Conservation (phyloP, 2,329 filamentous ascomycete species). For the Myriosclerotinia curreyana region DNA sequence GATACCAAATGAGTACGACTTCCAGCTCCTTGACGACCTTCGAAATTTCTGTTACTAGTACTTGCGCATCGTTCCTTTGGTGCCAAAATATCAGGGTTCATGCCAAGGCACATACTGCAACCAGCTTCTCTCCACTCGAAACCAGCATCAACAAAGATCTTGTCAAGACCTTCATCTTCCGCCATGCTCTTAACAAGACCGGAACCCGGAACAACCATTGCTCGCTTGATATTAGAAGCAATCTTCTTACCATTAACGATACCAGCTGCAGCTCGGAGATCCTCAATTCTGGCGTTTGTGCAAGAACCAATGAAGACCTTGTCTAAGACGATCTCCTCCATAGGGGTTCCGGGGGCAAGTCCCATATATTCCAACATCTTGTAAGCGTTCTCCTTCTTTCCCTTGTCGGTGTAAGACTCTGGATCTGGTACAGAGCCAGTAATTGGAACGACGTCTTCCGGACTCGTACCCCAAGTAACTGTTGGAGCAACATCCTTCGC, state of each 20-base stretch:
- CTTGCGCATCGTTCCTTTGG: conserved; percentile 91
- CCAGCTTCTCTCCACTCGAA: conserved; percentile 98
- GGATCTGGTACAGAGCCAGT: conserved; percentile 87
- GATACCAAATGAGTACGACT: conserved; percentile 96
- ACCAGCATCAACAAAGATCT: conserved; percentile 85
- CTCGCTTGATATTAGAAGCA: conserved; percentile 83
- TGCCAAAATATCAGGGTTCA: conserved; percentile 97
- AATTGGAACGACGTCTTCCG: conserved; percentile 94
- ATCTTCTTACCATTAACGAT: conserved; percentile 86
- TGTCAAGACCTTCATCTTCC: conserved; percentile 87
- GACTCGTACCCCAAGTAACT: conserved; percentile 94
- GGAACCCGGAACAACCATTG: conserved; percentile 94
- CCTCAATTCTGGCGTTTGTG: conserved; percentile 96
- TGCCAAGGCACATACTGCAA: conserved; percentile 98
- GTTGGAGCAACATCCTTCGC: conserved; percentile 92
- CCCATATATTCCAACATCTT: conserved; percentile 97
- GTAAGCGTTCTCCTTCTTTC: conserved; percentile 75
- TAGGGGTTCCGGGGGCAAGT: conserved; percentile 75
- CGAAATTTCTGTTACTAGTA: conserved; percentile 96
- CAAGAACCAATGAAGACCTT: conserved; percentile 98
- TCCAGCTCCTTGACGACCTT: conserved; percentile 88
- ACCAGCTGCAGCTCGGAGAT: conserved; percentile 80
- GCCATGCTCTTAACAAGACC: conserved; percentile 91
- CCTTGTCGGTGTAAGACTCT: conserved; percentile 75
- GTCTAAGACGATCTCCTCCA: conserved; percentile 89